Evolutionary conservation across 768 basidiomycete species (phyloP), one percentile per base, ranked within the genome.

Genomic region (Kwoniella dejecticola): DNA sequence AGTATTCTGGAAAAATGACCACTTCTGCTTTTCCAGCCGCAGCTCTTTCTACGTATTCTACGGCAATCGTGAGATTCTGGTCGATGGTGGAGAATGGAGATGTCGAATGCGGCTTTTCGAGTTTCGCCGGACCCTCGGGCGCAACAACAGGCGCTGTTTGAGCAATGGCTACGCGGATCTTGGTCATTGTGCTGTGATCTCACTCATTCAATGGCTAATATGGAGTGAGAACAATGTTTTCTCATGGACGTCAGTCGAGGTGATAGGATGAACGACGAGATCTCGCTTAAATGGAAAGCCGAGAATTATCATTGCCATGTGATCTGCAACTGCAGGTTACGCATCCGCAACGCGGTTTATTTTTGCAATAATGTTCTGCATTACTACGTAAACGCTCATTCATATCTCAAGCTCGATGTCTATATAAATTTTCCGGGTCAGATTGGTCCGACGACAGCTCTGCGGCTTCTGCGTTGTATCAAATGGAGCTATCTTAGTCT

Each of bases 1-100:
- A 77, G 53, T 77, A 77, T 44, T 75, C 76, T 17, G 74, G 74
- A 38, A 77, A 75, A 15, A 72, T 62, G 21, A 77, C 69, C 13
- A 77, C 60, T 19, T 75, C 72, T 1, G 72, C 69, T 2, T 50
- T 31, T 29, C 57, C 44, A 7, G 47, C 40, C 5, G 36, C 47
- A 13, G 67, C 70, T 23, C 38, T 17, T 44, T 66, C 41, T 5
- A 72, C 61, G 11, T 21, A 42, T 12, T 47, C 17, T 11, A 57
- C 49, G 4, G 47, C 66, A 24, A 56, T 52, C 1, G 50, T 17
- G 19, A 72, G 47, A 36, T 72, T 69, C 13, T 41, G 33, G 24
- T 63, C 58, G 24, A 70, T 59, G 2, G 66, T 66, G 4, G 63
- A 62, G 47, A 69, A 67, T 2, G 64, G 57, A n/a, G 68, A 59